Evolutionary conservation across 305 asterid species (phyloP), one percentile per base, ranked within the genome.

Genomic region (Salvia sclarea): DNA sequence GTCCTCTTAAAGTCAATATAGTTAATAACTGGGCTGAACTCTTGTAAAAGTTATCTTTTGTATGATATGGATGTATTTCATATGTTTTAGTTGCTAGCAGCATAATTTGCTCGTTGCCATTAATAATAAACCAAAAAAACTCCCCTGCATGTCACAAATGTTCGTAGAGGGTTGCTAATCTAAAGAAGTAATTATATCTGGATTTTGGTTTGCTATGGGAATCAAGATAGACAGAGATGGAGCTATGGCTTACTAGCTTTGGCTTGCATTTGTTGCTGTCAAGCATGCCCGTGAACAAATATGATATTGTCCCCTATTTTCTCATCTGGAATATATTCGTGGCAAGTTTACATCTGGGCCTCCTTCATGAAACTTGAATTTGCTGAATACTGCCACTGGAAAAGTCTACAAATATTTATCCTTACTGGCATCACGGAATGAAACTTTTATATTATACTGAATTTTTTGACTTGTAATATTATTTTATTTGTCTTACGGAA

Each of bases 401-500:
- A 35, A 35, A 67, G 31, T 21, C 50, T 12, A 25, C 48, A 22
- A 28, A 12, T 41, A 16, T 17, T 0, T 12, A 50, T 16, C 45
- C 56, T 33, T 24, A 13, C 31, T 33, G 10, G 10, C 41, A 8
- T 13, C 54, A 31, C 16, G n/a, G n/a, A n/a, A n/a, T n/a, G n/a
- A n/a, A n/a, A n/a, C n/a, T n/a, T n/a, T n/a, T n/a, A n/a, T n/a
- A n/a, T n/a, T n/a, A n/a, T n/a, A n/a, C n/a, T n/a, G n/a, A n/a
- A 24, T 56, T 79, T 20, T 58, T 24, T 69, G n/a, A n/a, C 61
- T 43, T 10, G 28, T 59, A 37, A 53, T 47, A 48, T 79, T 57
- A 54, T 60, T 68, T 37, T 64, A 64, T 47, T 16, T 79, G 64
- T 72, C 70, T 58, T 61, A 53, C 67, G 74, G 83, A 78, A 91